phyloP scores from a whole-genome alignment of 176 grass and related monocot genomes.

The Paspalum vaginatum region DNA sequence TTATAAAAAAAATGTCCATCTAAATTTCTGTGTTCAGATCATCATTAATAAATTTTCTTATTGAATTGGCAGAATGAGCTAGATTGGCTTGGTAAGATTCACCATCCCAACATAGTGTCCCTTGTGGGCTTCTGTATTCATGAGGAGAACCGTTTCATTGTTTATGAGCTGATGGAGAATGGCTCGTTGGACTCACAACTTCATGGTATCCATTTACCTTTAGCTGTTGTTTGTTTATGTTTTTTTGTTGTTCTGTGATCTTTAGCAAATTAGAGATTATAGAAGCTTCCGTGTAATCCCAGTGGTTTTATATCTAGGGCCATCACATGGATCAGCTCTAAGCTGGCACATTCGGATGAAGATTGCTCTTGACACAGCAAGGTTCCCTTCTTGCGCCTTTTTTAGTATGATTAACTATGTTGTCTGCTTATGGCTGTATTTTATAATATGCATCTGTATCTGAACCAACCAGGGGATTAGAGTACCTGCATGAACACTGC shows the following conservation, averaged over 20 bases:
- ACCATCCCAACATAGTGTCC: conserved; percentile 84
- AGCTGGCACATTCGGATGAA: conserved; percentile 95
- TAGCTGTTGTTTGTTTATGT: conserved; percentile 19
- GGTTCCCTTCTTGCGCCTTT: conserved; percentile 52
- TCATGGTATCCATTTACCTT: conserved; percentile 63
- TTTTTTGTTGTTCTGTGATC: background rate
- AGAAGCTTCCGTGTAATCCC: conserved; percentile 15
- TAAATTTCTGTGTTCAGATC: background rate
- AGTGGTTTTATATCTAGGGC: conserved; percentile 50
- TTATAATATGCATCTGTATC: conserved; percentile 39
- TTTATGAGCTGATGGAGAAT: conserved; percentile 93
- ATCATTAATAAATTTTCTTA: background rate
- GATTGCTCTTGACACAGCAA: conserved; percentile 95
- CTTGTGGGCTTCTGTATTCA: conserved; percentile 88
- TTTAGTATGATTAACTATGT: conserved; percentile 1
- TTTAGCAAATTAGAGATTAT: background rate
- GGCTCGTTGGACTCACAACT: conserved; percentile 85
- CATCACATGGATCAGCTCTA: conserved; percentile 85
- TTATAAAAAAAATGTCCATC: background rate
- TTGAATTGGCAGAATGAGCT: conserved; percentile 76
- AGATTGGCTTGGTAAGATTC: conserved; percentile 87
- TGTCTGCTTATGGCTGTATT: conserved; percentile 22
- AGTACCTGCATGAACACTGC: conserved; percentile 95
- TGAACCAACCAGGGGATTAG: conserved; percentile 80
- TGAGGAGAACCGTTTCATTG: conserved; percentile 60